Evolutionary conservation across 2,329 filamentous ascomycete genomes (phyloP).

Genomic region (Emergomyces orientalis): DNA sequence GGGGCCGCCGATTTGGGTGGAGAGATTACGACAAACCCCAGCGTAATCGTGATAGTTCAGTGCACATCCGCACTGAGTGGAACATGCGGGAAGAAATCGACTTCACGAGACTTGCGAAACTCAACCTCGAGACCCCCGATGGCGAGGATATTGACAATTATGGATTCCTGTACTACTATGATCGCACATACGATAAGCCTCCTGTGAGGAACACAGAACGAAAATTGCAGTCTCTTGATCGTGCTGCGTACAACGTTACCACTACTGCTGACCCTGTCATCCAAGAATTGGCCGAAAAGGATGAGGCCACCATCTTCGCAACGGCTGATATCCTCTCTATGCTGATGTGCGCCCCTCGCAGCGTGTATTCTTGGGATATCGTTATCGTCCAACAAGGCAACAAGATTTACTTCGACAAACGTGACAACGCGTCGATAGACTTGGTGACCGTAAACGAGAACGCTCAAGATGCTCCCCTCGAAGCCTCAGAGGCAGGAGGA

Average conservation of each 20-base stretch:
- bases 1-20: conserved; percentile 88
- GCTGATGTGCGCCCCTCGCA: conserved; percentile 97
- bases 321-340: conserved; percentile 96
- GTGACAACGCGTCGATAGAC: conserved; percentile 86
- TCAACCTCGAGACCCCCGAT: conserved; percentile 89
- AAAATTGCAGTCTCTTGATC: conserved; percentile 80
- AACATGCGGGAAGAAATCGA: conserved; percentile 95
- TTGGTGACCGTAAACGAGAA: conserved; percentile 99
- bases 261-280: conserved; percentile 94
- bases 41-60: conserved; percentile 88
- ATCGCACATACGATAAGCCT: conserved; percentile 87
- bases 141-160: conserved; percentile 93
- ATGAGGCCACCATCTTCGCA: conserved; percentile 93
- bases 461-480: conserved; percentile 85
- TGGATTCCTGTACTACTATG: conserved; percentile 97
- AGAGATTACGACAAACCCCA: conserved; percentile 98
- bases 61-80: conserved; percentile 96
- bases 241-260: conserved; percentile 95
- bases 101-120: conserved; percentile 87
- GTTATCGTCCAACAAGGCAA: conserved; percentile 86
- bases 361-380: conserved; percentile 97
- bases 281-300: conserved; percentile 90
- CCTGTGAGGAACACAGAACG: conserved; percentile 81
- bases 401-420: conserved; percentile 99
- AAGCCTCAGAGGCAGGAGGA: conserved; percentile 58